Conservation (phyloP, 345 rosid species). For the Eucalyptus decipiens region DNA sequence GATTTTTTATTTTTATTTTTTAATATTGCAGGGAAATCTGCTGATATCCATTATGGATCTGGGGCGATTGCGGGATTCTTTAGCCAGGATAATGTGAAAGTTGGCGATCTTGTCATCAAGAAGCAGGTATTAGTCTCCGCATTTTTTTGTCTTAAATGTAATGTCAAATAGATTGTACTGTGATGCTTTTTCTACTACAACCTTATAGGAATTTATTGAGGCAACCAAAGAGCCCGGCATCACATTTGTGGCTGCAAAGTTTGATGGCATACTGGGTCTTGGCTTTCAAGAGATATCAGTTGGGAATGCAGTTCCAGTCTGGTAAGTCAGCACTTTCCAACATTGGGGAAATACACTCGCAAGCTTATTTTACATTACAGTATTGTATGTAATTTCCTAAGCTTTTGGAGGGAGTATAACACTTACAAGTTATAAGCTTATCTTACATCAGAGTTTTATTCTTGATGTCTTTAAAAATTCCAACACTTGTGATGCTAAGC, state of each 20-base stretch:
- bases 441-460: background rate
- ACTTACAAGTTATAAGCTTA: background rate
- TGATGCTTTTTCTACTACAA: background rate
- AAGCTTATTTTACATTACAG: background rate
- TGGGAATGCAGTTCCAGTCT: slow-evolving; percentile 74
- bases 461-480: background rate
- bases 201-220: slow-evolving; percentile 72
- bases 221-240: slow-evolving; percentile 85
- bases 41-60: slow-evolving; percentile 72
- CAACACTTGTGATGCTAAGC: background rate
- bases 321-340: slow-evolving; percentile 26
- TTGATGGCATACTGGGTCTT: slow-evolving; percentile 91
- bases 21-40: slow-evolving; percentile 49
- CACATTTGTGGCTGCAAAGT: slow-evolving; percentile 79
- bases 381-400: background rate
- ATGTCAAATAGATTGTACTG: background rate
- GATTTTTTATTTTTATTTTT: background rate
- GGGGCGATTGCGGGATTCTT: slow-evolving; percentile 60
- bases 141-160: background rate
- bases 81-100: slow-evolving; percentile 48
- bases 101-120: slow-evolving; percentile 51
- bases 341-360: background rate
- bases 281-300: slow-evolving; percentile 87
- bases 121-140: slow-evolving; percentile 21
- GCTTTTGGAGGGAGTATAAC: background rate